Evolutionary conservation across 805 yeast genomes (phyloP).

Genomic region (Lachancea mirantina): DNA sequence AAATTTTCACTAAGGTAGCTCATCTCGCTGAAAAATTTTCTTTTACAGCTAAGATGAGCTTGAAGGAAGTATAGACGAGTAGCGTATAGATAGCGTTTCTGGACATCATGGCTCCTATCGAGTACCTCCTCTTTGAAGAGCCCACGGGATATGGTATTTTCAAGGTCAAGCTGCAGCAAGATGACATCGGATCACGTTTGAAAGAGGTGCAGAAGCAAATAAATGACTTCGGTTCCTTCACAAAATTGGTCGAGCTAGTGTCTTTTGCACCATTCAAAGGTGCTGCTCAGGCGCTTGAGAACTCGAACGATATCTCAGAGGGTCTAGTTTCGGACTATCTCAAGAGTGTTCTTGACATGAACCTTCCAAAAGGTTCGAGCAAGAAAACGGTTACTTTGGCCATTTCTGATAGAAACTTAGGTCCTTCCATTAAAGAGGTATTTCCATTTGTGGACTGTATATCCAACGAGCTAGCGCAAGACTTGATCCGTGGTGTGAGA

Average conservation of each 20-base stretch:
- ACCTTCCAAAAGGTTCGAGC: slow-evolving; percentile 67
- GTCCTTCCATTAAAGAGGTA: slow-evolving; percentile 90
- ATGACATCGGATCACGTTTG: slow-evolving; percentile 83
- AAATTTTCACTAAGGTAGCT: slow-evolving; percentile 8
- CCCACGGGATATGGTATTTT: slow-evolving; percentile 97
- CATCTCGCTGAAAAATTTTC: slow-evolving; percentile 10
- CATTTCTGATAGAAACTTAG: slow-evolving; percentile 89
- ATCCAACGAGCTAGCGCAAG: slow-evolving; percentile 89
- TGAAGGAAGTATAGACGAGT: not conserved
- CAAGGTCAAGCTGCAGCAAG: slow-evolving; percentile 90
- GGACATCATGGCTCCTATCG: slow-evolving; percentile 58
- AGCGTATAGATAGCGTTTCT: not conserved
- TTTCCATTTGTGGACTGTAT: slow-evolving; percentile 87
- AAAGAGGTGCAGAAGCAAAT: slow-evolving; percentile 91
- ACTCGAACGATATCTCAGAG: slow-evolving; percentile 95
- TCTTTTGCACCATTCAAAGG: slow-evolving; percentile 98
- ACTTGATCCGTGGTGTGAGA: slow-evolving; percentile 91
- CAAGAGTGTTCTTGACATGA: slow-evolving; percentile 81
- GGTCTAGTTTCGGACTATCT: slow-evolving; percentile 92
- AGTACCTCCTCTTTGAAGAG: slow-evolving; percentile 92
- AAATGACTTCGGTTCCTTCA: slow-evolving; percentile 76
- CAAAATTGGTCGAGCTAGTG: slow-evolving; percentile 87
- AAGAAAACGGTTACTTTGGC: slow-evolving; percentile 70
- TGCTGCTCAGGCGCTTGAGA: slow-evolving; percentile 98
- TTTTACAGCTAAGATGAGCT: slow-evolving; percentile 6